phyloP scores from a whole-genome alignment of 306 rosid genomes.

The Parietaria judaica region DNA sequence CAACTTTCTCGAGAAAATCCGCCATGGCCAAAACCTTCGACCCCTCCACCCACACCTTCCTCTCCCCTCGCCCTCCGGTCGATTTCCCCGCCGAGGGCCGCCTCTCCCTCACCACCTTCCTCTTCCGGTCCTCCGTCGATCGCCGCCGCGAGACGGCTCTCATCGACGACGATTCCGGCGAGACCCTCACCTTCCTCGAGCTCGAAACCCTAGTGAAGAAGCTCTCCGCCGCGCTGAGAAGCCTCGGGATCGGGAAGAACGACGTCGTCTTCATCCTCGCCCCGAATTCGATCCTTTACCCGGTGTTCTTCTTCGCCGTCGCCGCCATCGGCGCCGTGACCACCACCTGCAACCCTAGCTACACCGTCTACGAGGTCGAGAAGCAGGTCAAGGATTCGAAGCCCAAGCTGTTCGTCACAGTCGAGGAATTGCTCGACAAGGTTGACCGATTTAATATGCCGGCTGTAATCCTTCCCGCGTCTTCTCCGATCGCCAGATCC shows the following conservation, averaged over 20 bases:
- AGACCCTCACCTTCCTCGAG: constrained; percentile 39
- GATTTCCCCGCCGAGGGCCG: constrained; percentile 28
- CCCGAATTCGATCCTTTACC: constrained; percentile 55
- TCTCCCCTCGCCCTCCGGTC: constrained; percentile 31
- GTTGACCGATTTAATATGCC: constrained; percentile 43
- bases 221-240: constrained; percentile 43
- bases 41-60: constrained; percentile 23
- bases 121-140: constrained; percentile 30
- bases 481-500: background rate
- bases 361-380: constrained; percentile 51
- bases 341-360: constrained; percentile 66
- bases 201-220: constrained; percentile 39
- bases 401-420: constrained; percentile 59
- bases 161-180: constrained; percentile 43
- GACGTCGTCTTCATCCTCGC: constrained; percentile 74
- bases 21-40: constrained; percentile 33
- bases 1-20: background rate
- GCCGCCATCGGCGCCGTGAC: constrained; percentile 59
- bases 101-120: constrained; percentile 43
- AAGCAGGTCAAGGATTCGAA: constrained; percentile 61
- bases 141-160: constrained; percentile 40
- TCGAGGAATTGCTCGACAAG: constrained; percentile 51
- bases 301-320: constrained; percentile 47
- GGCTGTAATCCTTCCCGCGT: constrained; percentile 30
- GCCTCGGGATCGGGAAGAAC: constrained; percentile 44